Evolutionary conservation across 805 yeast species (phyloP), one percentile per base, ranked within the genome.

Genomic region (Lipomyces oligophaga): DNA sequence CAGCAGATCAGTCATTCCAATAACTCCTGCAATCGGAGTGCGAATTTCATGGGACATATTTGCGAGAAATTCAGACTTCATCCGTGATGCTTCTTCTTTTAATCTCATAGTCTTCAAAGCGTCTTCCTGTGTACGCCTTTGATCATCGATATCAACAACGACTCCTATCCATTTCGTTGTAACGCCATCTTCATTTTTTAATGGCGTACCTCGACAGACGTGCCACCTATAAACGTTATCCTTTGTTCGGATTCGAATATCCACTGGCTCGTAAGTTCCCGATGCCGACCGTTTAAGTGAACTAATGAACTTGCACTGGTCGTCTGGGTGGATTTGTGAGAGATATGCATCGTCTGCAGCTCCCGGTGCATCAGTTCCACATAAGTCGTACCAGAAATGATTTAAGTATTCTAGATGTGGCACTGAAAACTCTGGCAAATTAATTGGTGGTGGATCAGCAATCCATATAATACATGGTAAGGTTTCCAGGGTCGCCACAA

Each of bases 41-140:
- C 80, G 63, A 39, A 76, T 75, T 53, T 76, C 80, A 55, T 76
- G 80, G 1, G 79, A 75, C 80, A 76, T 76, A 51, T 76, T 76
- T 5, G 73, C 73, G 47, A 76, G 58, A 57, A 76, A 76, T 42
- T 76, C 74, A 3, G 79, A 76, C 61, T 75, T 76, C 57, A 53
- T 47, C 30, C 47, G 32, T 15, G 57, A 53, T 18, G 56, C 56
- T 32, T 51, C 56, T 27, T 53, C 56, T 30, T 53, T 50, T 20
- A 49, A 18, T 18, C 49, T 25, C 51, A 55, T 47, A 15, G 58
- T 53, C 24, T 47, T 44, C 18, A 49, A 18, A 16, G 59, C 59
- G 18, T 55, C 51, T 19, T 55, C 58, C 20, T 51, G 44, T 5
- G 59, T 53, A n/a, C 43, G 49, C n/a, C 58, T 47, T 34, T 55